A percentile compares a stretch with the other conserved stretches of the same genome.
phyloP scores from a whole-genome alignment of 139 green algal species.

The Chlamydomonas eustigma region DNA sequence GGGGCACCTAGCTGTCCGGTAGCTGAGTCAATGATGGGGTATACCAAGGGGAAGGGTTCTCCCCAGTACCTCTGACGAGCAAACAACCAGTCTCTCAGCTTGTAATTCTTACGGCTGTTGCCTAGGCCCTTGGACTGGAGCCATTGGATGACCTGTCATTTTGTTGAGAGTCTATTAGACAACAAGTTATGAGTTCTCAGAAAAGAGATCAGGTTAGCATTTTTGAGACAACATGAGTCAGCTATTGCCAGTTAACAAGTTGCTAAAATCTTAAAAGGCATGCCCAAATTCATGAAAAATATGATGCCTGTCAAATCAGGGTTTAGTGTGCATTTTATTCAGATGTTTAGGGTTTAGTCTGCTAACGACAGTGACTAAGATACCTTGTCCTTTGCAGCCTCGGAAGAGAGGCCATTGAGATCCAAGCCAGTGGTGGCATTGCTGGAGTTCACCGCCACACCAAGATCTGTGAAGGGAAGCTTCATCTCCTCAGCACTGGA shows the following conservation, averaged over 20 bases:
- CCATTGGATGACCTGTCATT: conserved; percentile 44
- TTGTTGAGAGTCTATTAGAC: too few species aligned
- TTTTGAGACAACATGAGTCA: too few species aligned
- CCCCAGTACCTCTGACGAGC: conserved; percentile 98
- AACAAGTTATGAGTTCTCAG: too few species aligned
- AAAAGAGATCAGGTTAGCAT: too few species aligned
- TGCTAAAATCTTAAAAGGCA: too few species aligned
- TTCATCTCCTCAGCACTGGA: conserved; percentile 19
- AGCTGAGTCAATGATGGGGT: conserved; percentile 16
- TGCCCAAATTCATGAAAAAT: too few species aligned
- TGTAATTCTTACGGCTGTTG: conserved; percentile 86
- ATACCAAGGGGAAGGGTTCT: conserved; percentile 95
- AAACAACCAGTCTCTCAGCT: conserved; percentile 98
- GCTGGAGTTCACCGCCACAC: conserved; percentile 57
- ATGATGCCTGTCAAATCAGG: too few species aligned
- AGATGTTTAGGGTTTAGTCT: too few species aligned
- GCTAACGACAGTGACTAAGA: too few species aligned
- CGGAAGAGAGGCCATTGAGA: conserved; percentile 67
- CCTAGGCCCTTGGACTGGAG: conserved; percentile 32
- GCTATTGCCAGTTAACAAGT: too few species aligned
- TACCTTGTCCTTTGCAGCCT: conserved; percentile 39
- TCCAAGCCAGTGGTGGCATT: conserved; percentile 43
- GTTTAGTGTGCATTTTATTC: too few species aligned
- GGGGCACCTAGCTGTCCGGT: not conserved
- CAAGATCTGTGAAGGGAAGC: conserved; percentile 64